Conservation (phyloP, 768 basidiomycete genomes). For the Amanita jacksonii region DNA sequence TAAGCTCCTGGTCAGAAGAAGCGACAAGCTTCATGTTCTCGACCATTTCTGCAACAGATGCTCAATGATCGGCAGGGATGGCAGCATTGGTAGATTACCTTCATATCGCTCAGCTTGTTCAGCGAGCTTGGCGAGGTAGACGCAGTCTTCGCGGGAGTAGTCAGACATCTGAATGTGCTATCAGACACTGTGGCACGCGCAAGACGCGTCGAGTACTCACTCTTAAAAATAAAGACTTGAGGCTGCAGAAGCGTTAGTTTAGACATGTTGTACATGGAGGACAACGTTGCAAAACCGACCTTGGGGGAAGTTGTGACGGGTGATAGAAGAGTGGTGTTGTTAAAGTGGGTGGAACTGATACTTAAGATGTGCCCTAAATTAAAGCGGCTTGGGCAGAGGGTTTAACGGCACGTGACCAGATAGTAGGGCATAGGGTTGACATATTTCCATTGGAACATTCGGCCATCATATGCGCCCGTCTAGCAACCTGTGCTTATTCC, state of each 20-base stretch:
- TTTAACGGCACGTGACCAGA: conserved; percentile 33
- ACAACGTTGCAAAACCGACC: conserved; percentile 26
- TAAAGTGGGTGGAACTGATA: conserved; percentile 36
- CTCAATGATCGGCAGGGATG: conserved; percentile 10
- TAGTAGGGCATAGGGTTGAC: conserved; percentile 9
- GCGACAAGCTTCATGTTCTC: conserved; percentile 99
- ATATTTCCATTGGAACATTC: conserved; percentile 8
- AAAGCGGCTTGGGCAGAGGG: conserved; percentile 65
- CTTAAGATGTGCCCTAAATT: conserved; percentile 51
- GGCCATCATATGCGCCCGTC: too few species aligned
- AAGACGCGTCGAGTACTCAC: conserved; percentile 35
- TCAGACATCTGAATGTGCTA: conserved; percentile 58
- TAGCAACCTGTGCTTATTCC: too few species aligned
- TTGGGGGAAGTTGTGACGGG: conserved; percentile 34
- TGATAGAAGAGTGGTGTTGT: conserved; percentile 34
- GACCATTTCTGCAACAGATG: conserved; percentile 75
- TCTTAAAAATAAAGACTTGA: conserved; percentile 19
- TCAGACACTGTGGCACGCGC: conserved; percentile 30
- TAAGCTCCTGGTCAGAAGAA: conserved; percentile 95
- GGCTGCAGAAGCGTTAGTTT: conserved; percentile 5
- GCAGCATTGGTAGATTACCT: conserved; percentile 37
- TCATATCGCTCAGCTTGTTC: conserved; percentile 99
- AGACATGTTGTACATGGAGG: conserved; percentile 15
- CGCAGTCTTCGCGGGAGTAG: conserved; percentile 81
- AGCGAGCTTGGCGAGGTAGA: conserved; percentile 99